Evolutionary conservation across 2,329 filamentous ascomycete genomes (phyloP), one percentile per base, ranked within the genome.

Genomic region (Lithohypha guttulata): DNA sequence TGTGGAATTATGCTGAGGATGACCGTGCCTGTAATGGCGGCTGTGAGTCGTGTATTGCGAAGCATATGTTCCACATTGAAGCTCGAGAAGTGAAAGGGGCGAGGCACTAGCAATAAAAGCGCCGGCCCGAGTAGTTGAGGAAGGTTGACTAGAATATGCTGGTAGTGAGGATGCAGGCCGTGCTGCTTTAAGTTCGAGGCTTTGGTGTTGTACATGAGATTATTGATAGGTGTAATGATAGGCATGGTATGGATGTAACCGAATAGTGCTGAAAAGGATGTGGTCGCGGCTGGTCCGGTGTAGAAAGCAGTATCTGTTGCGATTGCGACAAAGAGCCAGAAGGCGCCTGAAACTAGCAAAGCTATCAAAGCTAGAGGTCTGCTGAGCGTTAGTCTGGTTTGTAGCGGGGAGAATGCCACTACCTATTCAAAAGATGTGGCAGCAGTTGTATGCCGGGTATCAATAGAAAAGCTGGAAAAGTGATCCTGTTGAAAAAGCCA

Each of bases 401-500:
- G 9, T 3, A 14, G 7, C 6, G 19, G 4, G 9, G 21, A 9
- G 17, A 6, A 14, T 10, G 3, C 23, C 3, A n/a, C 23, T 14
- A 91, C 83, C 80, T 89, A 59, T 78, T 77, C 58, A 75, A 64
- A 56, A 94, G 91, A 65, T 93, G 82, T 49, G 85, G 85, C 58
- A 96, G 67, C 55, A 98, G 69, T 55, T 79, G 79, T 56, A 93
- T 65, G 23, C 81, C 80, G 38, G 91, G 89, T 56, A 95, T 76
- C 42, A 93, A 59, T 45, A 98, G 64, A 59, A 93, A 98, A 10
- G 87, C 89, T 31, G 89, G 89, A 59, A 96, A 96, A 7, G 91
- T 98, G 54, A 96, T 95, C 49, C 91, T 78, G 62, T 96, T 98
- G 63, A 98, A 98, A 42, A 89, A 66, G 34, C 91, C 91, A 54